These are phyloP conservation scores for Pisolithus tinctorius DNA, from an alignment of 768 basidiomycete species.

Conservation along the genomic window DNA sequence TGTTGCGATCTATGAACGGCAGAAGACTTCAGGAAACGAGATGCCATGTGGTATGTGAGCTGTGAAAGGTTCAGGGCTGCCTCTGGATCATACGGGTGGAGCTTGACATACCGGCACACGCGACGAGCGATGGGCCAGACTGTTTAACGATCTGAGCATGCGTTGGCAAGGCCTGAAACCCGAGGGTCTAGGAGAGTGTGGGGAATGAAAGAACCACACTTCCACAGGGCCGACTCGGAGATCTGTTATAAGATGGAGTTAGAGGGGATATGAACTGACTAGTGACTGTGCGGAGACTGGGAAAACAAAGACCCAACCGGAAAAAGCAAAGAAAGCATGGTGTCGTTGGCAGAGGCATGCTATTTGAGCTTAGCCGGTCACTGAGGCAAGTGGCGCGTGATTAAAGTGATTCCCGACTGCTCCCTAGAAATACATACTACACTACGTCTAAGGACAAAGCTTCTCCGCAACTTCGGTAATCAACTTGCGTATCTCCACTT, in stretches of 20 bases:
- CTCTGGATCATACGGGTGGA: neutral
- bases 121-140: slow-evolving; percentile 10
- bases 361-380: no score
- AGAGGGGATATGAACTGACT: slow-evolving; percentile 5
- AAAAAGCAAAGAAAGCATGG: no score
- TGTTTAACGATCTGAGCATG: slow-evolving; percentile 16
- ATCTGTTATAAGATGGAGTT: slow-evolving; percentile 10
- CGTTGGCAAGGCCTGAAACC: neutral
- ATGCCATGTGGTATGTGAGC: slow-evolving; percentile 19
- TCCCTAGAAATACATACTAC: no score
- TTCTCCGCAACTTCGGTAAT: slow-evolving; percentile 54
- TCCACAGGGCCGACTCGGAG: neutral
- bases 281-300: neutral
- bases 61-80: neutral
- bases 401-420: no score
- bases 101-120: slow-evolving; percentile 10
- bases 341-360: no score
- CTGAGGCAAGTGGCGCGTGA: no score
- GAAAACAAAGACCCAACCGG: neutral
- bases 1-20: slow-evolving; percentile 23
- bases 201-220: slow-evolving; percentile 2
- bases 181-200: neutral
- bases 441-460: slow-evolving; percentile 24
- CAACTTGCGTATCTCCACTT: slow-evolving; percentile 61
- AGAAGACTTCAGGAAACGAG: slow-evolving; percentile 27